Base-by-base conservation (phyloP, 2,329 filamentous ascomycete genomes). In the Sporothrix schenckii region DNA sequence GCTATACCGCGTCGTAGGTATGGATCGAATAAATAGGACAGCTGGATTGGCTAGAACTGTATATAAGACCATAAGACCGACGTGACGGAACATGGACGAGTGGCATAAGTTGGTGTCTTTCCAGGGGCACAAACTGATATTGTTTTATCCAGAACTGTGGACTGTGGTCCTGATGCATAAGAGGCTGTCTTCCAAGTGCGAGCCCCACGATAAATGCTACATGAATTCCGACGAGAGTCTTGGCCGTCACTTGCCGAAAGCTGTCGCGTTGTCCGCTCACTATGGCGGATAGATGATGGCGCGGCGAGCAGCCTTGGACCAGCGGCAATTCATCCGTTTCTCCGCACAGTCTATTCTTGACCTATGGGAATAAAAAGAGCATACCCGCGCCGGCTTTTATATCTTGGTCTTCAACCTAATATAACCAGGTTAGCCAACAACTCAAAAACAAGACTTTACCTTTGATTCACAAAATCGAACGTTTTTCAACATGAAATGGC, bases 311-410 rank as follows among this genome's bases (percentile, higher is more conserved):
- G 4, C 13, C 58, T n/a, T 14, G 13, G 39, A 21, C 58, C 58
- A 63, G n/a, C 58, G 58, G 39, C 58, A 63, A 63, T 63, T 63
- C 56, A 63, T 47, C 58, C 58, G 13, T 27, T 16, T 63, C 60
- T 49, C 41, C 60, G 13, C 60, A 63, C 60, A 63, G 10, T 63
- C 2, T 49, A 63, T 27, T 30, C 10, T 27, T 16, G 7, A 9
- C 21, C 30, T 44, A 63, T 21, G 21, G 49, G 41, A 63, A 49
- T 49, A 49, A 49, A 49, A 60, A 30, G 30, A 63, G 60, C 60
- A 21, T 24, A 21, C 16, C 44, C 13, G 54, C 34, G 7, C 34
- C 34, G 34, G 34, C 34, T 53, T 16, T 30, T 2, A 19, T 11
- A 3, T 34, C 34, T 16, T 14, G 2, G 27, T 58, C 16, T 14